Evolutionary conservation across 306 rosid genomes (phyloP).

Genomic region (Glycine tomentella): DNA sequence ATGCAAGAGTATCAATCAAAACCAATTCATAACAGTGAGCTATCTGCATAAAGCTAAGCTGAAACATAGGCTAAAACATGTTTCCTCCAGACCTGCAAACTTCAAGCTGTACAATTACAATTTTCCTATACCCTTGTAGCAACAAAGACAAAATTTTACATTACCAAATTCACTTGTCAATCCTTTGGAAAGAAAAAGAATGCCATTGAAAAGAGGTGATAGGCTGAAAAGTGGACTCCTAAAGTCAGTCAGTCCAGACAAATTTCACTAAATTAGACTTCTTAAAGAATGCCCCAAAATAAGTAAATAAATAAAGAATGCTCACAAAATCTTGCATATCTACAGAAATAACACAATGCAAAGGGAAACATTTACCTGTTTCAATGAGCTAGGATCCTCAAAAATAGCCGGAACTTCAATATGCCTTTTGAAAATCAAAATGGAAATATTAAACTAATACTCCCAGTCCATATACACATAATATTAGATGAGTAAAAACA

Average conservation of each 20-base stretch:
- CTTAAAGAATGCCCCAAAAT: not conserved
- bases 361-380: slow-evolving; percentile 61
- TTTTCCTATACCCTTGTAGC: slow-evolving; percentile 4
- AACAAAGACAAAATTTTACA: slow-evolving; percentile 13
- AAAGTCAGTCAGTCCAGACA: slow-evolving; percentile 7
- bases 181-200: not conserved
- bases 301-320: not conserved
- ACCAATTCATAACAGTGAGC: slow-evolving; percentile 15
- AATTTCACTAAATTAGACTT: slow-evolving; percentile 5
- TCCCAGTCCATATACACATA: not conserved
- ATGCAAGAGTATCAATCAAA: slow-evolving; percentile 43
- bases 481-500: not conserved
- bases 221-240: not conserved
- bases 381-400: slow-evolving; percentile 81
- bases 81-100: slow-evolving; percentile 8
- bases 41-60: slow-evolving; percentile 22
- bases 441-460: slow-evolving; percentile 33
- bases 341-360: slow-evolving; percentile 5
- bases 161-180: not conserved
- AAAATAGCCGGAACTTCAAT: slow-evolving; percentile 84
- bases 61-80: slow-evolving; percentile 20
- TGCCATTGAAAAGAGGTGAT: not conserved
- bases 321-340: slow-evolving; percentile 14
- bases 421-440: slow-evolving; percentile 57
- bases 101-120: slow-evolving; percentile 2